These are phyloP conservation scores for Aeminium ludgeri DNA, from an alignment of 495 filamentous ascomycete species.

Conservation along the genomic window DNA sequence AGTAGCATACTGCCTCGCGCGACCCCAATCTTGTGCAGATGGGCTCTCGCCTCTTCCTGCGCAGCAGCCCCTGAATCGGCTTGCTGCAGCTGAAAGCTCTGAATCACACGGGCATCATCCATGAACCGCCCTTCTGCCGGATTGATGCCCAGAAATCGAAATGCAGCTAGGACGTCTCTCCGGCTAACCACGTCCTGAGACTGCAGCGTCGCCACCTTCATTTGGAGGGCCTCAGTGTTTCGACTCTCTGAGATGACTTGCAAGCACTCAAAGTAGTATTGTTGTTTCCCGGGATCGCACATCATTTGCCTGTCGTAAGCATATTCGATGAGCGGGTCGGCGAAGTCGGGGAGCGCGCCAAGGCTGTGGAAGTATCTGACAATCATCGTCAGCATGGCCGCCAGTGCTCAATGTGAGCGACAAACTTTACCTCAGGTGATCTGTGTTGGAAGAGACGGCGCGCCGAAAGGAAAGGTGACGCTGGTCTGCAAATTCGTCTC, in stretches of 20 bases:
- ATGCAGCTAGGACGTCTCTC: slow-evolving; percentile 31
- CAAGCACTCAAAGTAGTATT: slow-evolving; percentile 35
- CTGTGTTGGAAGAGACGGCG: slow-evolving; percentile 2
- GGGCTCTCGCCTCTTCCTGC: slow-evolving; percentile 34
- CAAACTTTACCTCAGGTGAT: too few species aligned
- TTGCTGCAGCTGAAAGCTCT: slow-evolving; percentile 38
- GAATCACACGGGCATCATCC: slow-evolving; percentile 40
- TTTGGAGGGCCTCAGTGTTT: slow-evolving; percentile 27
- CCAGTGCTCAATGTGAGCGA: neutral
- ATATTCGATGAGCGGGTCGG: slow-evolving; percentile 35
- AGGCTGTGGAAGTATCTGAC: slow-evolving; percentile 31
- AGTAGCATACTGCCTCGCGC: slow-evolving; percentile 36
- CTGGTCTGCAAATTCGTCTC: slow-evolving; percentile 3
- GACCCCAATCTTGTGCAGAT: slow-evolving; percentile 40
- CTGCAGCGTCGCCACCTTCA: slow-evolving; percentile 25
- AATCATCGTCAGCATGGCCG: slow-evolving; percentile 1
- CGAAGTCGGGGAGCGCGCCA: slow-evolving; percentile 31
- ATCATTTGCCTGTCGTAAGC: slow-evolving; percentile 28
- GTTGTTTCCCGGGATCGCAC: slow-evolving; percentile 23
- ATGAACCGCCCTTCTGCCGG: slow-evolving; percentile 22
- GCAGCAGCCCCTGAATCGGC: slow-evolving; percentile 27
- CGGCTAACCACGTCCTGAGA: slow-evolving; percentile 27
- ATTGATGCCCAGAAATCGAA: slow-evolving; percentile 35
- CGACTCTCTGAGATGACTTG: slow-evolving; percentile 27
- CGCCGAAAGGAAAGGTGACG: slow-evolving; percentile 5